A percentile compares a stretch with the other conserved stretches of the same genome.
Conservation (phyloP, 2,329 filamentous ascomycete genomes). For the Cladosporium sp. region DNA sequence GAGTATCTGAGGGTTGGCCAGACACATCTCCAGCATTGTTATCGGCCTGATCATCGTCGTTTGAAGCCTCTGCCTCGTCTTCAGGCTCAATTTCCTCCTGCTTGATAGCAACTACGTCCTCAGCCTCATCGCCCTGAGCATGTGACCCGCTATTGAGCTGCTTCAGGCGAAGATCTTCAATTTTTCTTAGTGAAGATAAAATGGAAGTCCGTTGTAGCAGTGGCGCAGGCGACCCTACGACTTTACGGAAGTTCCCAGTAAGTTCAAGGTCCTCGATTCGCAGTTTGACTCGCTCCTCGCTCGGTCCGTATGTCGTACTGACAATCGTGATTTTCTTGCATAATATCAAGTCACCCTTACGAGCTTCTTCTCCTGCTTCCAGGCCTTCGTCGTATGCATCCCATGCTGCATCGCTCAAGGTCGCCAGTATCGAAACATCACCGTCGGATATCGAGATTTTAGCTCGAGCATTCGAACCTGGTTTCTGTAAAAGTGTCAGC, state of each 20-base stretch:
- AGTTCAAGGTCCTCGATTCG: slow-evolving; percentile 26
- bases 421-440: slow-evolving; percentile 20
- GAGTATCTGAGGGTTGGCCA: too few relatives aligned
- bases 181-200: slow-evolving; percentile 17
- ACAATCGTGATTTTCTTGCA: slow-evolving; percentile 21
- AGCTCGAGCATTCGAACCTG: slow-evolving; percentile 6
- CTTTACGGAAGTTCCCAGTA: slow-evolving; percentile 23
- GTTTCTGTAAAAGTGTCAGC: slow-evolving; percentile 10
- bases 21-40: background rate
- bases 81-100: background rate
- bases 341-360: slow-evolving; percentile 24
- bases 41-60: background rate
- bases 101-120: background rate
- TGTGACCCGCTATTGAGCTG: background rate
- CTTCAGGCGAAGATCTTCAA: slow-evolving; percentile 13
- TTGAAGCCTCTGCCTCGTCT: background rate
- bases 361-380: slow-evolving; percentile 1
- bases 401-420: slow-evolving; percentile 21
- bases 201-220: slow-evolving; percentile 19
- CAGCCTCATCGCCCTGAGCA: slow-evolving; percentile 3
- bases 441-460: slow-evolving; percentile 25
- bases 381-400: slow-evolving; percentile 5
- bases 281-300: slow-evolving; percentile 24
- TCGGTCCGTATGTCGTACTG: slow-evolving; percentile 25
- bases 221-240: slow-evolving; percentile 16